Conservation (phyloP, 345 rosid species). For the Populus davidiana region DNA sequence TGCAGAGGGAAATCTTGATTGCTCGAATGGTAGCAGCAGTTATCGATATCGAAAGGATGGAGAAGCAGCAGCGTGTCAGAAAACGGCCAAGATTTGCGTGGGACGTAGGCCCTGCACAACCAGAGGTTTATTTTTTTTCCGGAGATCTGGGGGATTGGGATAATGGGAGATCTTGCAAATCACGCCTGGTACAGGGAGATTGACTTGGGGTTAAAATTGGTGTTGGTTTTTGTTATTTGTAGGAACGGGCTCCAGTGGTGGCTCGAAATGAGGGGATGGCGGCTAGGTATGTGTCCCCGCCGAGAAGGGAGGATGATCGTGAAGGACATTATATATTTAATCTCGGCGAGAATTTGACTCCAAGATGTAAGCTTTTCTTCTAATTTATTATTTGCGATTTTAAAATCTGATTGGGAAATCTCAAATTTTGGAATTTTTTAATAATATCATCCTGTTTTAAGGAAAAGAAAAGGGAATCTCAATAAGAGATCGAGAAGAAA, state of each 20-base stretch:
- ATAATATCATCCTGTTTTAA: too few species aligned
- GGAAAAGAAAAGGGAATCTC: too few species aligned
- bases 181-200: not conserved
- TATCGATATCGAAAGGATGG: conserved; percentile 36
- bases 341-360: conserved; percentile 71
- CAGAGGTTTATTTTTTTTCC: conserved; percentile 42
- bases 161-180: conserved; percentile 1
- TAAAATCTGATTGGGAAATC: not conserved
- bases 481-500: not conserved
- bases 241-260: conserved; percentile 17
- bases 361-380: conserved; percentile 51
- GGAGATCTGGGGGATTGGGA: conserved; percentile 16
- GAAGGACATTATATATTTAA: conserved; percentile 67
- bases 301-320: conserved; percentile 59
- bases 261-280: conserved; percentile 29
- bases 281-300: conserved; percentile 43
- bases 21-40: conserved; percentile 8
- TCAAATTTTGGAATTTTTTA: too few species aligned
- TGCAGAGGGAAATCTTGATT: conserved; percentile 1
- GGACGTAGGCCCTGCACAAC: conserved; percentile 57
- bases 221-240: too few species aligned
- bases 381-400: not conserved
- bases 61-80: conserved; percentile 46
- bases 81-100: conserved; percentile 70
- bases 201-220: not conserved